These are phyloP conservation scores for Backusella liffmaniae DNA, from an alignment of 192 early-diverging fungal genomes.

Conservation along the genomic window DNA sequence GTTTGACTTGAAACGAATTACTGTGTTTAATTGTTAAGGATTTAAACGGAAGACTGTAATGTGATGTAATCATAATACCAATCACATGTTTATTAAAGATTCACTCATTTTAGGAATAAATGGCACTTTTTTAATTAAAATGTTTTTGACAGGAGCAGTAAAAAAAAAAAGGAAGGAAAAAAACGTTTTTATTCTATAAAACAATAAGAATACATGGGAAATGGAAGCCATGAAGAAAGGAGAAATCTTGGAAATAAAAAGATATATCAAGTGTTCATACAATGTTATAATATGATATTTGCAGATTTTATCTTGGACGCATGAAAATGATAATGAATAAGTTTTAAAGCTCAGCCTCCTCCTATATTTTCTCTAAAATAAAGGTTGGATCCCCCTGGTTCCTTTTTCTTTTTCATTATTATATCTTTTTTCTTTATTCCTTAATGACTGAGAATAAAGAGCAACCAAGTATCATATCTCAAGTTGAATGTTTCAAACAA, in stretches of 20 bases:
- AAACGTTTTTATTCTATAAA: neutral
- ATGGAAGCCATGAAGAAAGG: neutral
- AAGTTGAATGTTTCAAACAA: constrained; percentile 2
- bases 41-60: too few species aligned
- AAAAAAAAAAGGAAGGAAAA: neutral
- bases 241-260: neutral
- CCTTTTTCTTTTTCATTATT: neutral
- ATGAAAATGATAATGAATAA: neutral
- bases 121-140: too few species aligned
- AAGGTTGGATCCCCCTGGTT: neutral
- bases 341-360: neutral
- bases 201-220: neutral
- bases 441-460: neutral
- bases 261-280: neutral
- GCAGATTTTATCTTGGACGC: neutral
- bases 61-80: too few species aligned
- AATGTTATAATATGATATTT: neutral
- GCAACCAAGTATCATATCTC: neutral
- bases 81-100: too few species aligned
- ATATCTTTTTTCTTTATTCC: neutral
- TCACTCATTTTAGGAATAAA: neutral
- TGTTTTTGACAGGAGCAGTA: neutral
- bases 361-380: neutral
- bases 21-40: too few species aligned
- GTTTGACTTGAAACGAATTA: too few species aligned